Conservation (phyloP, 108 stramenopile genomes). For the Pseudonitzschia multistriata region DNA sequence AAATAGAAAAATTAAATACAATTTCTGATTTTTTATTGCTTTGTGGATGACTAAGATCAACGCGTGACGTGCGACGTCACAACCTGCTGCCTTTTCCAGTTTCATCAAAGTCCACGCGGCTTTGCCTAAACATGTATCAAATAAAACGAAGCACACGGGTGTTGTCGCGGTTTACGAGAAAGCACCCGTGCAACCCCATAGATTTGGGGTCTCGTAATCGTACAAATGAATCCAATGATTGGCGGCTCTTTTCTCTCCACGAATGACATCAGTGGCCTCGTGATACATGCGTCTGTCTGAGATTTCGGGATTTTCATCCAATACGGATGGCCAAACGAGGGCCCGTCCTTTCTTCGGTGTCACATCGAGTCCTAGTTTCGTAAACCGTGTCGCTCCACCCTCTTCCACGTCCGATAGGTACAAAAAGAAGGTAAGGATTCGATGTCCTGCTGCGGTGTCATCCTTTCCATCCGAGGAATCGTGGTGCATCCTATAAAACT, state of each 20-base stretch:
- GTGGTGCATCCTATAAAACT: slow-evolving; percentile 78
- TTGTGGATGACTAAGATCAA: too few relatives aligned
- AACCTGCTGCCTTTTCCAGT: too few relatives aligned
- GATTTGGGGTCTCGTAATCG: slow-evolving; percentile 73
- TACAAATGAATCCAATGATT: slow-evolving; percentile 82
- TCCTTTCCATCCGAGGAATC: slow-evolving; percentile 54
- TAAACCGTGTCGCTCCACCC: slow-evolving; percentile 82
- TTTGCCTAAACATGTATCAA: too few relatives aligned
- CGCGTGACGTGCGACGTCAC: too few relatives aligned
- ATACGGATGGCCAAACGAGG: slow-evolving; percentile 76
- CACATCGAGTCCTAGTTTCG: slow-evolving; percentile 43
- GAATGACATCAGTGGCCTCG: slow-evolving; percentile 70
- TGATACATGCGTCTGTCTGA: slow-evolving; percentile 56
- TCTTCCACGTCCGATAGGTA: slow-evolving; percentile 84
- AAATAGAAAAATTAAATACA: too few relatives aligned
- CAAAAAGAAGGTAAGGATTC: slow-evolving; percentile 87
- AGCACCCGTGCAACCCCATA: slow-evolving; percentile 71
- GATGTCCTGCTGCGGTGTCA: slow-evolving; percentile 57
- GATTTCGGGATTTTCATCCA: slow-evolving; percentile 52
- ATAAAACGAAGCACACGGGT: too few relatives aligned
- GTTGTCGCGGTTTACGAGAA: slow-evolving; percentile 11
- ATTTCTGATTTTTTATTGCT: too few relatives aligned
- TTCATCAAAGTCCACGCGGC: too few relatives aligned
- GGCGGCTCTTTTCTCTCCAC: slow-evolving; percentile 77
- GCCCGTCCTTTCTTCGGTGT: slow-evolving; percentile 69